Conservation (phyloP, 2,329 filamentous ascomycete genomes). For the Colletotrichum salicis region DNA sequence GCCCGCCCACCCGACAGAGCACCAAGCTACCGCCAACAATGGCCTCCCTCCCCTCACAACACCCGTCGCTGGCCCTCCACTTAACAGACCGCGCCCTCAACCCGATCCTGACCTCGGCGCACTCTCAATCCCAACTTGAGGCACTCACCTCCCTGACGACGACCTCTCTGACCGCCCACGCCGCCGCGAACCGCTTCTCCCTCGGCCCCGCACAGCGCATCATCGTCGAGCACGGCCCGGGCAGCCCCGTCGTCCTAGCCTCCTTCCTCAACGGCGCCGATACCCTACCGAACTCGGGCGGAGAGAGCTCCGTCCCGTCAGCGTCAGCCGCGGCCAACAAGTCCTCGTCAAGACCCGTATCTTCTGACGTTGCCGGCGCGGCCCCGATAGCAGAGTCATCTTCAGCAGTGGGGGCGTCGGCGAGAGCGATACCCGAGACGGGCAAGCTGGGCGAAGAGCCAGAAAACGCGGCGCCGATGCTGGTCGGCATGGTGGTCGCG, state of each 20-base stretch:
- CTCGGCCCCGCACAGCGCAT: conserved; percentile 66
- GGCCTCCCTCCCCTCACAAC: conserved; percentile 58
- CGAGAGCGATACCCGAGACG: conserved; percentile 15
- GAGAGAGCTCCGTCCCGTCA: conserved; percentile 11
- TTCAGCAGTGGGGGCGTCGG: not conserved
- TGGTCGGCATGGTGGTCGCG: conserved; percentile 66
- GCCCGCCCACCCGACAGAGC: not conserved
- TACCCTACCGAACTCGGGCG: conserved; percentile 22
- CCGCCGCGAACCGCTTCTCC: conserved; percentile 62
- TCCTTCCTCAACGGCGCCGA: conserved; percentile 57
- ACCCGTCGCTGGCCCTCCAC: conserved; percentile 64
- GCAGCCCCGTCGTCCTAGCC: conserved; percentile 54
- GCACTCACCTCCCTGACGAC: conserved; percentile 64
- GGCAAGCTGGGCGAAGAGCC: conserved; percentile 14
- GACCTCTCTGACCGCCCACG: conserved; percentile 63
- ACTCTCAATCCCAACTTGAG: conserved; percentile 54
- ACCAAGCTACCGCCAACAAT: conserved; percentile 40
- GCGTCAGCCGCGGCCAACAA: conserved; percentile 7
- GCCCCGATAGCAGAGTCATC: conserved; percentile 16
- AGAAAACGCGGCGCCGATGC: conserved; percentile 55
- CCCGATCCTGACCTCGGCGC: conserved; percentile 66
- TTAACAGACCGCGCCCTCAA: conserved; percentile 67
- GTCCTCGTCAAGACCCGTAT: conserved; percentile 11
- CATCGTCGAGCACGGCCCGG: conserved; percentile 65
- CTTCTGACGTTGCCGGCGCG: conserved; percentile 12